Evolutionary conservation across 2,329 filamentous ascomycete genomes (phyloP).

Genomic region (Penicillium sp.): DNA sequence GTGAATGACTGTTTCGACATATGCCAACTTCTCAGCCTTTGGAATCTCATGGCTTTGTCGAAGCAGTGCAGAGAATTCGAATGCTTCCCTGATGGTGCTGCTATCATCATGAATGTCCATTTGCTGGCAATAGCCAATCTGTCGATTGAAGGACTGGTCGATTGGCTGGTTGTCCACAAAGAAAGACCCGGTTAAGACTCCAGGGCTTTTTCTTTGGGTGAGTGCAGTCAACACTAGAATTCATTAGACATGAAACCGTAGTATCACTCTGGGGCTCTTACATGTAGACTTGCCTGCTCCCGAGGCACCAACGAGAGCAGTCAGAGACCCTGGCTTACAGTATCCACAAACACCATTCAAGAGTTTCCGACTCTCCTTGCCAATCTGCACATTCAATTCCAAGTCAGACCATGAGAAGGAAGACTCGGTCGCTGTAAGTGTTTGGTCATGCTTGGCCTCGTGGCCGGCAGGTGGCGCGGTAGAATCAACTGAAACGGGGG

Average conservation of each 20-base stretch:
- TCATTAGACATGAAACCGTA: background rate
- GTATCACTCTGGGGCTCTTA: constrained; percentile 13
- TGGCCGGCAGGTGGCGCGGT: constrained; percentile 24
- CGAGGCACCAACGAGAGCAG: constrained; percentile 74
- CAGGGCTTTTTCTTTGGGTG: constrained; percentile 65
- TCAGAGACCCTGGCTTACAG: constrained; percentile 70
- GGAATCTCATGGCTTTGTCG: constrained; percentile 54
- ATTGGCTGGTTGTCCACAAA: constrained; percentile 61
- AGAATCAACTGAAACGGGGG: constrained; percentile 26
- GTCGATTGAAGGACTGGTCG: constrained; percentile 60
- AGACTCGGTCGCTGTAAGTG: constrained; percentile 54
- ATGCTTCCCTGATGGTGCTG: constrained; percentile 62
- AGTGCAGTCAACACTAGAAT: constrained; percentile 68
- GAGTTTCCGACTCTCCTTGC: constrained; percentile 56
- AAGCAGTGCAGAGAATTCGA: constrained; percentile 63
- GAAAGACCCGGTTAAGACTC: constrained; percentile 60
- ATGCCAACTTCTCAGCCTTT: constrained; percentile 58
- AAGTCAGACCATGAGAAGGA: constrained; percentile 68
- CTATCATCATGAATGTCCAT: constrained; percentile 67
- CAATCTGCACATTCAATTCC: constrained; percentile 65
- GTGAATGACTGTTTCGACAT: constrained; percentile 61
- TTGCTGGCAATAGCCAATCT: constrained; percentile 68
- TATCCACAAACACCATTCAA: constrained; percentile 69
- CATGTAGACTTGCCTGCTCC: constrained; percentile 65
- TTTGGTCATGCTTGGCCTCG: constrained; percentile 24